Evolutionary conservation across 2,329 filamentous ascomycete genomes (phyloP), one percentile per base, ranked within the genome.

Genomic region (Penicillium sp.): DNA sequence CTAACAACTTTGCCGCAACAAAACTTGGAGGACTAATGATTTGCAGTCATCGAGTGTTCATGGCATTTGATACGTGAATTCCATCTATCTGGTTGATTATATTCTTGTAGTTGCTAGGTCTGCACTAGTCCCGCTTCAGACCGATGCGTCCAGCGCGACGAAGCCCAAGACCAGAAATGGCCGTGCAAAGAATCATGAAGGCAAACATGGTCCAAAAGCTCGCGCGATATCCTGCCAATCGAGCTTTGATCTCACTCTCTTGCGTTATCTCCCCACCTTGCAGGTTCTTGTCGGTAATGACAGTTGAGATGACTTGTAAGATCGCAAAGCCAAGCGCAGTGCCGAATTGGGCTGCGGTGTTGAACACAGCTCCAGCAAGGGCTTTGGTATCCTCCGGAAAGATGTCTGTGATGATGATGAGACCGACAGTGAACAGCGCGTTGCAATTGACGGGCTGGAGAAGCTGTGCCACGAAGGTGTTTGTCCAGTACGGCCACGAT

Each of bases 401-500:
- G 9, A 45, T 45, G 25, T 45, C 43, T 12, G 43, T 45, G 5
- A 45, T 45, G 9, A 45, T 45, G 7, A 45, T 45, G 7, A 45
- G 27, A 24, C 43, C 43, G 18, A 45, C 43, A 8, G 43, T 45
- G 33, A 45, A 45, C 4, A 45, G 43, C 11, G 43, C 35, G 24
- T 45, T 37, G 45, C 41, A 24, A 26, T 45, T 34, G 42, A 47
- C 25, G 5, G 39, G 25, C 9, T 53, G 50, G 6, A 66, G 41
- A 0, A 59, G 33, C 39, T 60, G 53, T 1, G 68, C 70, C 8
- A 72, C 54, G 48, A 78, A 78, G 7, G 69, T 70, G 41, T 64
- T 67, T 32, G 63, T 63, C 78, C 78, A 82, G 58, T 80, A 83
- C 1, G 70, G 62, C 73, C 73, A 78, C 0, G 57, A 43, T 0